Evolutionary conservation across 495 filamentous ascomycete genomes (phyloP).

Genomic region (Aspergillus heteromorphus): DNA sequence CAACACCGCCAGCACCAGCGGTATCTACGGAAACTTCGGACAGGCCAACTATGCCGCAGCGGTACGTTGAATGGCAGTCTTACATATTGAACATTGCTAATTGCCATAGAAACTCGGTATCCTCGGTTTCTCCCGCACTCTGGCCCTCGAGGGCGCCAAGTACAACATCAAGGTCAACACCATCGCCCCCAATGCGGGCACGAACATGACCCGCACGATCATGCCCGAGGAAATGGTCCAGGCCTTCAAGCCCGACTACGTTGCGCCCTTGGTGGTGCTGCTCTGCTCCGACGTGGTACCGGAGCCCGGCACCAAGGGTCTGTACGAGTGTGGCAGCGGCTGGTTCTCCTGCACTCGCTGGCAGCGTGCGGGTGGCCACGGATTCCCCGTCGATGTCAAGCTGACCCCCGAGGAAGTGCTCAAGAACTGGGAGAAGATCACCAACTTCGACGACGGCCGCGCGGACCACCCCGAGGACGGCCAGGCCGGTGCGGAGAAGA

Average conservation of each 20-base stretch:
- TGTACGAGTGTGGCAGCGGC: conserved; percentile 96
- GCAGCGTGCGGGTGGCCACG: conserved; percentile 87
- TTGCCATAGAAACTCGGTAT: conserved; percentile 70
- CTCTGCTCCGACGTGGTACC: conserved; percentile 87
- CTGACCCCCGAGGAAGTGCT: conserved; percentile 83
- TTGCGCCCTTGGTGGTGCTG: conserved; percentile 85
- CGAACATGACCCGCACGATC: conserved; percentile 90
- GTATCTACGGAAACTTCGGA: conserved; percentile 98
- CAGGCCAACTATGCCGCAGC: conserved; percentile 97
- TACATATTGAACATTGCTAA: not conserved
- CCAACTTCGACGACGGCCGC: conserved; percentile 83
- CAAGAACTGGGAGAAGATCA: conserved; percentile 71
- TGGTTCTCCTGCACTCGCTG: conserved; percentile 91
- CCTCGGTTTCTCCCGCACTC: conserved; percentile 86
- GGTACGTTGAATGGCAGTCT: conserved; percentile 42
- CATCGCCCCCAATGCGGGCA: conserved; percentile 95
- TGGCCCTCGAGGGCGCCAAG: conserved; percentile 90
- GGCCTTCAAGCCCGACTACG: conserved; percentile 99
- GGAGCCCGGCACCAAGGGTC: conserved; percentile 73
- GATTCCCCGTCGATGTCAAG: conserved; percentile 84
- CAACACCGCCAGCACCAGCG: conserved; percentile 93
- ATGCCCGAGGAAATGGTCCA: conserved; percentile 97
- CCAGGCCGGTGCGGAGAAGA: conserved; percentile 71
- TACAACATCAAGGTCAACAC: conserved; percentile 99
- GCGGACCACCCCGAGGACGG: conserved; percentile 82